These are phyloP conservation scores for Kwoniella sp. DNA, from an alignment of 768 basidiomycete species.

Conservation along the genomic window DNA sequence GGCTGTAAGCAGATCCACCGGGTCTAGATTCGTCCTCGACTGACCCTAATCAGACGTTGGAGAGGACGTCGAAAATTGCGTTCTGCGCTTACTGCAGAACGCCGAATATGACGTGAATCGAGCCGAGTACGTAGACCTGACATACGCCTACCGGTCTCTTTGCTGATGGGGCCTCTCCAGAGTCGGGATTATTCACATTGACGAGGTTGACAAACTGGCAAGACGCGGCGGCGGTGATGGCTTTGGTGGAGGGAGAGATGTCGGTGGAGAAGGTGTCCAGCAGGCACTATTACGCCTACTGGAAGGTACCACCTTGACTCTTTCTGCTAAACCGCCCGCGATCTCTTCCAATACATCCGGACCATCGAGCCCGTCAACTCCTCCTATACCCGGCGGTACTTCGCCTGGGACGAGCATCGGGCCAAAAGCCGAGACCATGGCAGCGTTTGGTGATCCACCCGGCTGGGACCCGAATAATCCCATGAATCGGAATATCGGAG, in stretches of 20 bases:
- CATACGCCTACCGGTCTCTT: not conserved
- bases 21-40: not conserved
- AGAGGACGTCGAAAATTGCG: conserved; percentile 90
- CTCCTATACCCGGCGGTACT: not conserved
- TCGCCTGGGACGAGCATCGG: conserved; percentile 5
- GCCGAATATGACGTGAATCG: conserved; percentile 82
- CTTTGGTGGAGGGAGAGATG: conserved; percentile 60
- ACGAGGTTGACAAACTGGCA: conserved; percentile 92
- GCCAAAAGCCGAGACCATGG: conserved; percentile 16
- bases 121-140: conserved; percentile 60
- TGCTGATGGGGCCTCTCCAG: conserved; percentile 50
- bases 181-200: conserved; percentile 91
- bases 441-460: conserved; percentile 27
- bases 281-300: conserved; percentile 77
- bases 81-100: conserved; percentile 81
- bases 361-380: not conserved
- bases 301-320: conserved; percentile 81
- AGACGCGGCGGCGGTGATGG: conserved; percentile 54
- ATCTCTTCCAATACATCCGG: conserved; percentile 20
- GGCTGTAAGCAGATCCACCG: conserved; percentile 36
- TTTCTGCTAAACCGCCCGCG: conserved; percentile 56
- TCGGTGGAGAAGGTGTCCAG: conserved; percentile 94
- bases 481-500: conserved; percentile 25
- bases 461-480: conserved; percentile 41
- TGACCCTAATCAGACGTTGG: conserved; percentile 66